Evolutionary conservation across 1,284 basidiomycete species (phyloP).

Genomic region (Porogramme epimiltina): DNA sequence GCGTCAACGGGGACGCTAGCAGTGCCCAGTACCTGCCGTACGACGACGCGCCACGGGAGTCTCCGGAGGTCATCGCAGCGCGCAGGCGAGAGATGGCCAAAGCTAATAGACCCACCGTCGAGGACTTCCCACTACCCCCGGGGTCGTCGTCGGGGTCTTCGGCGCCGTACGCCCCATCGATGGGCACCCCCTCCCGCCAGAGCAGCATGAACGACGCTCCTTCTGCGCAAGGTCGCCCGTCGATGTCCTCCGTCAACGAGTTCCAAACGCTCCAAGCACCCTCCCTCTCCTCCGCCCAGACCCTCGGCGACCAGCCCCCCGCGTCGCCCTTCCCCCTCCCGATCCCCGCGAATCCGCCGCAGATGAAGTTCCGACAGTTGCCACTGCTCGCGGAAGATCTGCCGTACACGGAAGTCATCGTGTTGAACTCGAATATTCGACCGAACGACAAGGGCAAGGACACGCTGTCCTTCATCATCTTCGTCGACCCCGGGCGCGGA

Average conservation of each 20-base stretch:
- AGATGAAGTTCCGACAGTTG: slow-evolving; percentile 62
- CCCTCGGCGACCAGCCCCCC: slow-evolving; percentile 17
- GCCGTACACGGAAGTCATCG: slow-evolving; percentile 59
- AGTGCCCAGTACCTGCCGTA: slow-evolving; percentile 20
- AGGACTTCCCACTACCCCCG: slow-evolving; percentile 41
- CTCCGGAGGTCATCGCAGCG: slow-evolving; percentile 12
- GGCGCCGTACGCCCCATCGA: neutral
- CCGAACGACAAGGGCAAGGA: slow-evolving; percentile 88
- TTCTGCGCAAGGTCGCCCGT: slow-evolving; percentile 5
- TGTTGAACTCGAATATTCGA: slow-evolving; percentile 77
- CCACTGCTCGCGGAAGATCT: slow-evolving; percentile 72
- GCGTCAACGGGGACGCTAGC: slow-evolving; percentile 23
- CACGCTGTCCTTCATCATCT: slow-evolving; percentile 80
- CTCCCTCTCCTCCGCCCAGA: slow-evolving; percentile 18
- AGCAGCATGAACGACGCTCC: slow-evolving; percentile 11
- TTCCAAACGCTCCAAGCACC: slow-evolving; percentile 12
- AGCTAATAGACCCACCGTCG: slow-evolving; percentile 24
- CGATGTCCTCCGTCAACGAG: slow-evolving; percentile 14
- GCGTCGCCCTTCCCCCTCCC: slow-evolving; percentile 32
- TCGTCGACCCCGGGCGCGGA: slow-evolving; percentile 62
- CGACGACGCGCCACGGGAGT: slow-evolving; percentile 19
- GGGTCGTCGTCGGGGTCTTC: slow-evolving; percentile 6
- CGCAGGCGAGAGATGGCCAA: slow-evolving; percentile 7
- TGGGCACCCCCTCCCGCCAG: slow-evolving; percentile 12
- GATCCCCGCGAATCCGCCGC: slow-evolving; percentile 22